phyloP scores from a whole-genome alignment of 306 rosid genomes.

The cucumber (Cucumis sativus) region DNA sequence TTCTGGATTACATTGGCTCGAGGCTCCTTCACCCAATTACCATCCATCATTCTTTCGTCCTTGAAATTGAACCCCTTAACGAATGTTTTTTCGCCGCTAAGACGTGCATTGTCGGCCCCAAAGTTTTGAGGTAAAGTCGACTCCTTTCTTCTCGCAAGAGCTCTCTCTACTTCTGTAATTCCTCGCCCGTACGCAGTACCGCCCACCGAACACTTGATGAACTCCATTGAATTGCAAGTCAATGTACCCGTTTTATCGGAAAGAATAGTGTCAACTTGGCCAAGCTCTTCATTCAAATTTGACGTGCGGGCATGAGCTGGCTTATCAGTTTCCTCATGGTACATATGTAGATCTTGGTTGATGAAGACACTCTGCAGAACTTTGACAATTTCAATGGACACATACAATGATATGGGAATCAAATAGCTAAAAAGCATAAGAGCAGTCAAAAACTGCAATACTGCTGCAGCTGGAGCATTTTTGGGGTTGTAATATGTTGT shows the following conservation, averaged over 20 bases:
- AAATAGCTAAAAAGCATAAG: constrained; percentile 81
- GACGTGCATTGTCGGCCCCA: constrained; percentile 21
- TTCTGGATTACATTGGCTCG: constrained; percentile 49
- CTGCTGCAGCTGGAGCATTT: constrained; percentile 56
- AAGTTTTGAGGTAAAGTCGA: constrained; percentile 20
- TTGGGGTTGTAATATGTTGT: constrained; percentile 50
- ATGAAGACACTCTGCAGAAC: constrained; percentile 84
- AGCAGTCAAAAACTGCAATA: constrained; percentile 66
- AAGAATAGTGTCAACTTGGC: constrained; percentile 94
- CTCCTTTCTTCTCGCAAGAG: constrained; percentile 50
- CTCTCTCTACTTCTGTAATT: constrained; percentile 91
- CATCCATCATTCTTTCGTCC: constrained; percentile 83
- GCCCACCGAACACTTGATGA: constrained; percentile 87
- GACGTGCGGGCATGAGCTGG: constrained; percentile 94
- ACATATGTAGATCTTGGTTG: constrained; percentile 77
- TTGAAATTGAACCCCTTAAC: constrained; percentile 76
- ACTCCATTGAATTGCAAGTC: constrained; percentile 98
- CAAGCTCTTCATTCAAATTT: constrained; percentile 96
- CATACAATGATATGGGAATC: constrained; percentile 92
- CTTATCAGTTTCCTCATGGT: constrained; percentile 73
- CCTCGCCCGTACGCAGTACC: constrained; percentile 80
- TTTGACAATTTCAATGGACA: constrained; percentile 92
- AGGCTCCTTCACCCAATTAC: constrained; percentile 67
- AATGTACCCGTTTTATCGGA: constrained; percentile 96
- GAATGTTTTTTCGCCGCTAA: constrained; percentile 23